phyloP scores from a whole-genome alignment of 1,139 yeast genomes.

The Pneumocystis wakefieldiae region DNA sequence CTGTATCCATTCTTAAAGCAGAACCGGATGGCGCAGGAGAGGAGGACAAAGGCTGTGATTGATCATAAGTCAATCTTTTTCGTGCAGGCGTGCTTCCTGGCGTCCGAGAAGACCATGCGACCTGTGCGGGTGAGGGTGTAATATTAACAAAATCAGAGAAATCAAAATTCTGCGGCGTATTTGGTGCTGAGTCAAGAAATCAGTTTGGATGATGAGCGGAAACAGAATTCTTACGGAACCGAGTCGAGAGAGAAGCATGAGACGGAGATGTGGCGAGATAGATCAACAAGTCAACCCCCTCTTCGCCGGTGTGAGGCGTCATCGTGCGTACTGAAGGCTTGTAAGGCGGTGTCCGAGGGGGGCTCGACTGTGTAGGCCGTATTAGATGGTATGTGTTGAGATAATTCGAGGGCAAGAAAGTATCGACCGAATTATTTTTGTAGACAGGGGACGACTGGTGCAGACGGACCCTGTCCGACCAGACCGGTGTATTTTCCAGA shows the following conservation, averaged over 20 bases:
- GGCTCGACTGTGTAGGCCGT: background rate
- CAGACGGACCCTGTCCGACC: background rate
- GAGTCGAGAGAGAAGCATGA: conserved; percentile 23
- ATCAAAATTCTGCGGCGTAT: conserved; percentile 31
- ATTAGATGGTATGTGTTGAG: background rate
- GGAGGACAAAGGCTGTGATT: background rate
- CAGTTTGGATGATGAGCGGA: background rate
- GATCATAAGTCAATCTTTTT: background rate
- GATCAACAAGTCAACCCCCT: conserved; percentile 72
- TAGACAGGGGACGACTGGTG: background rate
- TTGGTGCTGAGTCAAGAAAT: conserved; percentile 8
- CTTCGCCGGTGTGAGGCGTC: conserved; percentile 28
- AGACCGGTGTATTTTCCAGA: background rate
- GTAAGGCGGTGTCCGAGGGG: background rate
- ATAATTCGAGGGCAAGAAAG: background rate
- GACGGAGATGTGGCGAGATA: conserved; percentile 79
- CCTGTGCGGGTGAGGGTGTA: conserved; percentile 49
- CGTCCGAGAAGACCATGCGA: background rate
- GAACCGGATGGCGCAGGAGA: background rate
- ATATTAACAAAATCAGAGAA: conserved; percentile 71
- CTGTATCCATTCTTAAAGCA: background rate
- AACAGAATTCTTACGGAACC: conserved; percentile 7
- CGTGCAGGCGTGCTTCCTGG: conserved; percentile 8
- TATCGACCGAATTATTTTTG: background rate
- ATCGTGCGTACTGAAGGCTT: conserved; percentile 7